Evolutionary conservation across 2,329 filamentous ascomycete genomes (phyloP), one percentile per base, ranked within the genome.

Genomic region (Ceratocystis lukuohia): DNA sequence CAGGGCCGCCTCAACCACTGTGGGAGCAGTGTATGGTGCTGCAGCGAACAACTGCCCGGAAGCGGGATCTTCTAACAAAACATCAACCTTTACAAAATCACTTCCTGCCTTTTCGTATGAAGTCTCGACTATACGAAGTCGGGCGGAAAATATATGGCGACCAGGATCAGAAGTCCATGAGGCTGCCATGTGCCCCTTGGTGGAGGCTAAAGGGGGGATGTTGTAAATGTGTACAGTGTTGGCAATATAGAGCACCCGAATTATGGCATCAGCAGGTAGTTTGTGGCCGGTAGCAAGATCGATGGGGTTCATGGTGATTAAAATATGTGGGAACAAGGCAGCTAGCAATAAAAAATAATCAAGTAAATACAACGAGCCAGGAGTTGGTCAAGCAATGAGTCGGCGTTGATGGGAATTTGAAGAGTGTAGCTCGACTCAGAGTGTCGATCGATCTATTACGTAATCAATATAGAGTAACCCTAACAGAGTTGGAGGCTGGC

Each of bases 121-220:
- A 1, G 88, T 92, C 75, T 93, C 89, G 72, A 94, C 78, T 70
- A 93, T 79, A 72, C 91, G 89, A 65, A 94, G 77, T 61, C 90
- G 88, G 56, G 88, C 89, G 62, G 89, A 93, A 79, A 96, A 95
- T 77, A 96, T 95, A 74, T 90, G 86, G 46, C 86, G 84, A 69
- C 82, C 80, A 68, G 84, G 82, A 68, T 87, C 82, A 61, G 80
- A 79, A 33, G 90, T 95, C 91, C 91, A 96, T 69, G 82, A 78
- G 12, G 86, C 81, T 68, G 91, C 91, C 45, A 82, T 82, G 80
- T 96, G 88, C 74, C 91, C 91, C 74, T 88, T 88, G 71, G 85
- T 90, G 20, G 87, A 88, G 57, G 86, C 81, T 67, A 91, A 80
- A 28, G 91, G 90, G 20, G 91, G 91, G 74, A 95, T 91, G 73